Evolutionary conservation across 2,329 filamentous ascomycete genomes (phyloP).

Genomic region (Aureobasidium pullulans): DNA sequence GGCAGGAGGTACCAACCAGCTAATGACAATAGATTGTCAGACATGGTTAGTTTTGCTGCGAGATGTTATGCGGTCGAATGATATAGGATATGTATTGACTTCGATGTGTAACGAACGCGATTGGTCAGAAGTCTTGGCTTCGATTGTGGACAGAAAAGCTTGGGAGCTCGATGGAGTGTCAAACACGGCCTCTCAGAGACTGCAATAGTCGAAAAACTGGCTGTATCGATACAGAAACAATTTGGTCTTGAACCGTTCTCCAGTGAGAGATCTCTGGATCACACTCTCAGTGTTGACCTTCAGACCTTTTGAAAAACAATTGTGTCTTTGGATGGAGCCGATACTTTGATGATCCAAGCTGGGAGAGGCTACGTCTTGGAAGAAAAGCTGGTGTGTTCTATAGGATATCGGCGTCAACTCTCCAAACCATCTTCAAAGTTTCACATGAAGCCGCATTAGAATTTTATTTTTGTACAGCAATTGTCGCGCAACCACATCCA

Average conservation of each 20-base stretch:
- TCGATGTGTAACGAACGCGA: background rate
- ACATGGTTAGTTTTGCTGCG: constrained; percentile 18
- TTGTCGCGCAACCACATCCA: background rate
- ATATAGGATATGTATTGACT: background rate
- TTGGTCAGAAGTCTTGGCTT: background rate
- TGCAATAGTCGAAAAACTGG: no score
- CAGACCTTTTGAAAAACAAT: no score
- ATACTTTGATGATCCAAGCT: no score
- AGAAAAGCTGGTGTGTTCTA: no score
- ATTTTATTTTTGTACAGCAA: background rate
- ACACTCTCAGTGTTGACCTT: no score
- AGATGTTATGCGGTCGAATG: background rate
- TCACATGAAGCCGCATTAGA: background rate
- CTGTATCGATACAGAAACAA: no score
- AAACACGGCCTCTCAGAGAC: no score
- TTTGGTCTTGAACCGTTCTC: no score
- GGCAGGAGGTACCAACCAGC: constrained; percentile 57
- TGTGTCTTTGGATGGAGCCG: no score
- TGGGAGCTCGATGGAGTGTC: no score
- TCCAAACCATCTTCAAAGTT: background rate
- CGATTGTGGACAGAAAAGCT: background rate
- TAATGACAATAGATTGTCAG: constrained; percentile 46
- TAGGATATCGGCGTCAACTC: background rate
- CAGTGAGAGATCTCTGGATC: no score
- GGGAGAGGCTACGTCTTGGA: no score